Percentiles rank a stretch among this genome's conserved stretches.
Conservation (phyloP, 2,329 filamentous ascomycete species). For the Byssothecium circinans region DNA sequence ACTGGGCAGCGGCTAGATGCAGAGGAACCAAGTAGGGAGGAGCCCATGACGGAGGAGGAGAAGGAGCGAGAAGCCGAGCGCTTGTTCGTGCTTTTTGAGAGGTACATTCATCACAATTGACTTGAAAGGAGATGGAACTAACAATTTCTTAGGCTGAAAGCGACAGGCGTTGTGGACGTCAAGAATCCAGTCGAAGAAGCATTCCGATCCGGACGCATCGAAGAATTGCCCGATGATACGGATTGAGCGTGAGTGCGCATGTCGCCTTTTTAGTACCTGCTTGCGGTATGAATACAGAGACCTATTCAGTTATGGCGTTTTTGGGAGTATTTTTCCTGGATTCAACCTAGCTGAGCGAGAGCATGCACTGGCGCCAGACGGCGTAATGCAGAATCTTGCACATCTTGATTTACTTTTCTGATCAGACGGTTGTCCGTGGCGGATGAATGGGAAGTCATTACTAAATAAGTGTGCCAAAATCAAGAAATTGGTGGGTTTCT, state of each 20-base stretch:
- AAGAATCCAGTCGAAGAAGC: slow-evolving; percentile 77
- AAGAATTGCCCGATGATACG: slow-evolving; percentile 64
- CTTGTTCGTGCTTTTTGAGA: slow-evolving; percentile 87
- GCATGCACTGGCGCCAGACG: too few relatives aligned
- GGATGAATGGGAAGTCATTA: too few relatives aligned
- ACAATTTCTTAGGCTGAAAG: slow-evolving; percentile 57
- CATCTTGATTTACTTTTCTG: too few relatives aligned
- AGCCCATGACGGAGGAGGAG: slow-evolving; percentile 86
- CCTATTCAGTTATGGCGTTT: too few relatives aligned
- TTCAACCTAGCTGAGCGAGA: too few relatives aligned
- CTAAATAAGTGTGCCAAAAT: too few relatives aligned
- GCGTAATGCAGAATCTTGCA: too few relatives aligned
- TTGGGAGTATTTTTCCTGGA: too few relatives aligned
- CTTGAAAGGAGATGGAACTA: slow-evolving; percentile 2
- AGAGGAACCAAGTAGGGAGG: slow-evolving; percentile 61
- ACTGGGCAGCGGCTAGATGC: slow-evolving; percentile 79
- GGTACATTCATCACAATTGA: slow-evolving; percentile 50
- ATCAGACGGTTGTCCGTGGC: too few relatives aligned
- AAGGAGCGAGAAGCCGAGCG: slow-evolving; percentile 89
- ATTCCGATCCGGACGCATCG: slow-evolving; percentile 67
- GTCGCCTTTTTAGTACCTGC: too few relatives aligned
- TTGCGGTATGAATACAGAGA: too few relatives aligned
- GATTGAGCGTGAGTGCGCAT: slow-evolving; percentile 17
- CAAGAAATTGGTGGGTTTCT: too few relatives aligned
- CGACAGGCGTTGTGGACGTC: slow-evolving; percentile 74